phyloP scores from a whole-genome alignment of 2,329 filamentous ascomycete species.

The Clonostachys solani region DNA sequence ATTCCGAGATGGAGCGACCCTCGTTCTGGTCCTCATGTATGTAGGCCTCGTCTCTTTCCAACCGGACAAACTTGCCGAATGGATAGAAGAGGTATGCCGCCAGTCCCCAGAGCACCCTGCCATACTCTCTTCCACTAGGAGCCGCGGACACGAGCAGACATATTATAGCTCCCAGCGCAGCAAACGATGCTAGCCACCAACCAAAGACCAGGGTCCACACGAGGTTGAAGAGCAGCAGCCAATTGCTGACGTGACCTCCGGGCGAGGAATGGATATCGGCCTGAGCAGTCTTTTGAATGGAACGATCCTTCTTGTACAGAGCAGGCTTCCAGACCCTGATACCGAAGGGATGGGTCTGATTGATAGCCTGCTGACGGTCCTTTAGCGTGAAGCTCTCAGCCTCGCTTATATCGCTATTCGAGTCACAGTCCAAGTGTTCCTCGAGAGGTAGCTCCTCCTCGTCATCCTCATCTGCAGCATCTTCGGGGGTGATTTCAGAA shows the following conservation, averaged over 20 bases:
- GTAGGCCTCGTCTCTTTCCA: constrained; percentile 93
- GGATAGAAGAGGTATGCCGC: constrained; percentile 89
- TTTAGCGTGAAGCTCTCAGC: constrained; percentile 97
- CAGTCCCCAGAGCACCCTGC: constrained; percentile 77
- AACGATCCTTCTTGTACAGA: constrained; percentile 94
- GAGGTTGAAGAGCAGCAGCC: constrained; percentile 84
- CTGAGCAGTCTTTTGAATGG: constrained; percentile 93
- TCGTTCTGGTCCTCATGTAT: constrained; percentile 92
- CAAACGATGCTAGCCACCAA: constrained; percentile 87
- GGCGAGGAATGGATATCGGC: constrained; percentile 95
- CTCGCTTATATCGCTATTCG: constrained; percentile 75
- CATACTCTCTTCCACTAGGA: constrained; percentile 80
- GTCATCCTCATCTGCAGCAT: constrained; percentile 13
- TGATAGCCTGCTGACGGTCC: constrained; percentile 95
- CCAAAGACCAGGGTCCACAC: constrained; percentile 90
- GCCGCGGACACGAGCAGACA: constrained; percentile 79
- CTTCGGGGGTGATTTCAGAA: constrained; percentile 2
- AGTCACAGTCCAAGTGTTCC: constrained; percentile 54
- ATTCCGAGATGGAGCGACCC: constrained; percentile 95
- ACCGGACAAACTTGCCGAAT: constrained; percentile 91
- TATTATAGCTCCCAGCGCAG: constrained; percentile 67
- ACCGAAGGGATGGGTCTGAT: constrained; percentile 97
- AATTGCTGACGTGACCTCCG: constrained; percentile 77
- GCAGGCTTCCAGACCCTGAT: constrained; percentile 99
- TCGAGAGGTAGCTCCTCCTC: constrained; percentile 37